phyloP scores from a whole-genome alignment of 352 stramenopile genomes.

The Saprolegnia diclina region DNA sequence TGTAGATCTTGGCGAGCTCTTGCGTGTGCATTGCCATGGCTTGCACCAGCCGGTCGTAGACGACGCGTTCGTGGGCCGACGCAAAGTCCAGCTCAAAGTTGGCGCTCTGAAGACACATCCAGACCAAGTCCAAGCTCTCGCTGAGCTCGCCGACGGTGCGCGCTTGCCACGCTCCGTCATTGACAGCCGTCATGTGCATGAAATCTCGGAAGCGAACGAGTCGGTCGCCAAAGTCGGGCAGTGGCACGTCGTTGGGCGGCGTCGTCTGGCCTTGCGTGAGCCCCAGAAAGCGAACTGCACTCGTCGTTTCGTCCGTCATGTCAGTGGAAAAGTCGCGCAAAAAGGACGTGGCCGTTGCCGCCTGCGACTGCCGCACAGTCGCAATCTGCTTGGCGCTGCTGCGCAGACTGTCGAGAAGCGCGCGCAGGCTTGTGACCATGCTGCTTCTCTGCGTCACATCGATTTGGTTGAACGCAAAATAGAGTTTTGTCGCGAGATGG shows the following conservation, averaged over 20 bases:
- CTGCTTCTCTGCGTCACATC: neutral
- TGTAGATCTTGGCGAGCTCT: neutral
- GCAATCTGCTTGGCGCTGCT: slow-evolving; percentile 1
- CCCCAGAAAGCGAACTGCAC: slow-evolving; percentile 1
- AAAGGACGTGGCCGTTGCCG: neutral
- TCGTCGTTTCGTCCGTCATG: neutral
- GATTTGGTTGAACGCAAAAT: slow-evolving; percentile 1
- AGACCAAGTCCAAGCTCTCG: neutral
- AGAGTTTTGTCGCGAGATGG: neutral
- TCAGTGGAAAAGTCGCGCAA: neutral
- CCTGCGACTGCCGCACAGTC: no score
- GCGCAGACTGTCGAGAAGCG: neutral
- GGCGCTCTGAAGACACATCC: neutral
- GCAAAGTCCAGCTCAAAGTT: slow-evolving; percentile 2
- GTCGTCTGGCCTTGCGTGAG: neutral
- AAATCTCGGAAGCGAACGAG: neutral
- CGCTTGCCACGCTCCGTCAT: neutral
- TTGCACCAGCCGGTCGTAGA: slow-evolving; percentile 1
- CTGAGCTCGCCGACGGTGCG: neutral
- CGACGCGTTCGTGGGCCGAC: slow-evolving; percentile 1
- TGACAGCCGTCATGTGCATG: neutral
- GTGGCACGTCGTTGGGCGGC: neutral
- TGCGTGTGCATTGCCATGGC: neutral
- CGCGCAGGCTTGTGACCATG: neutral
- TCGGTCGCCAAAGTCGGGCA: neutral